Base-by-base conservation (phyloP, 208 protist species). In the Trypanosoma avium region DNA sequence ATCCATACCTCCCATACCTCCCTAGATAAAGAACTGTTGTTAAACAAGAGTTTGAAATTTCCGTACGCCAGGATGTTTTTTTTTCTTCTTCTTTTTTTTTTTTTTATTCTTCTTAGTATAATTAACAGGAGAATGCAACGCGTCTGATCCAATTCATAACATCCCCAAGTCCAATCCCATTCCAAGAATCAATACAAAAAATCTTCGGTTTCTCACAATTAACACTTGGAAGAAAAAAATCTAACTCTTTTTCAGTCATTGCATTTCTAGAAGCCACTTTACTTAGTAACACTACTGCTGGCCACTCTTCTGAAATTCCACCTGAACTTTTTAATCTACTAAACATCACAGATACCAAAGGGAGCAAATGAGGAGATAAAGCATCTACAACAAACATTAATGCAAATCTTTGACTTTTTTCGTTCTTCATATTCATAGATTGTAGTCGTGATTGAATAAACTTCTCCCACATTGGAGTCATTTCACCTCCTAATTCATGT, bases 311-410 rank as follows among this genome's bases (percentile, higher is more conserved):
- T 45, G 82, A 92, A 0, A 75, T 35, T 13, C 73, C 81, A 40
- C 61, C 57, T 0, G 36, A 10, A 33, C 54, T 56, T 5, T 69
- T 83, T 27, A 92, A 61, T 42, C 65, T 65, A 38, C 68, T 69
- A 21, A 82, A 81, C 47, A 75, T 63, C 21, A 65, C 62, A 32
- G 68, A 67, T 4, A 77, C 71, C 15, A 79, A 35, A 15, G 77
- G 72, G 33, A 95, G 65, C 53, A 82, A 69, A 55, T 90, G 80
- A n/a, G 81, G 73, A 0, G 78, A 67, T 12, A 77, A 57, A 9
- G 77, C 84, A 47, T 93, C 84, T 12, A 95, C 73, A 3, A 93
- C 77, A 63, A 81, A 95, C 7, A 95, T 47, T 17, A 95, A 61
- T 17, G 66, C 62, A 45, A 47, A 79, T 38, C 58, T 48, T 53